These are phyloP conservation scores for Hypoxylon crocopeplum DNA, from an alignment of 495 filamentous ascomycete species.

Conservation along the genomic window DNA sequence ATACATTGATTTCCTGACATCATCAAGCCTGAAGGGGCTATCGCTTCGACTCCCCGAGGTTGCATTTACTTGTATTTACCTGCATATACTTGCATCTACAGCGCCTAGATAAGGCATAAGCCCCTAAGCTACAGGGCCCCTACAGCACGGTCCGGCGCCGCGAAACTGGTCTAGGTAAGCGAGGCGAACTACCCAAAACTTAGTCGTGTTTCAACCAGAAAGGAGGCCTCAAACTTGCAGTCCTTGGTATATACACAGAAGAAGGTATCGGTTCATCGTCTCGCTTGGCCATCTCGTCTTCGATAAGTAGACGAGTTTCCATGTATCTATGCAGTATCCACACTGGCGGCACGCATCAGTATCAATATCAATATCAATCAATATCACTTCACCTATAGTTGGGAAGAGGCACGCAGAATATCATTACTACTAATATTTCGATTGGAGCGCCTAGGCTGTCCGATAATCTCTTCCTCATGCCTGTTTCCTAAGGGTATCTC, in stretches of 20 bases:
- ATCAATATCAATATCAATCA: too few species aligned
- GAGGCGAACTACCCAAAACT: conserved; percentile 16
- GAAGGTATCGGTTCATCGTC: neutral
- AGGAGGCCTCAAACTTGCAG: neutral
- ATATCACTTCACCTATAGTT: too few species aligned
- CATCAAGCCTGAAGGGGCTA: conserved; percentile 10
- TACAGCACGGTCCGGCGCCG: conserved; percentile 31
- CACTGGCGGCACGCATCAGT: too few species aligned
- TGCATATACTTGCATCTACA: too few species aligned
- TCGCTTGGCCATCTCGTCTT: neutral
- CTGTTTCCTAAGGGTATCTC: conserved; percentile 39
- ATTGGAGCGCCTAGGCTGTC: conserved; percentile 15
- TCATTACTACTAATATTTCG: conserved; percentile 28
- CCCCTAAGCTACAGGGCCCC: too few species aligned
- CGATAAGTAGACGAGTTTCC: too few species aligned
- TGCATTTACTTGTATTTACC: too few species aligned
- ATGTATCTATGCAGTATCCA: too few species aligned
- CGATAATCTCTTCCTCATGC: neutral
- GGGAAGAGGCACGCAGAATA: neutral
- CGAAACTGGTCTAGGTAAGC: conserved; percentile 11
- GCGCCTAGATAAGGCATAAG: too few species aligned
- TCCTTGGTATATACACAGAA: neutral
- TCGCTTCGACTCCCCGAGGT: conserved; percentile 10
- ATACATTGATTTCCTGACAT: conserved; percentile 10
- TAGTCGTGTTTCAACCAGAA: conserved; percentile 22